These are phyloP conservation scores for Penicillium thymicola DNA, from an alignment of 2,329 filamentous ascomycete genomes.

Conservation along the genomic window DNA sequence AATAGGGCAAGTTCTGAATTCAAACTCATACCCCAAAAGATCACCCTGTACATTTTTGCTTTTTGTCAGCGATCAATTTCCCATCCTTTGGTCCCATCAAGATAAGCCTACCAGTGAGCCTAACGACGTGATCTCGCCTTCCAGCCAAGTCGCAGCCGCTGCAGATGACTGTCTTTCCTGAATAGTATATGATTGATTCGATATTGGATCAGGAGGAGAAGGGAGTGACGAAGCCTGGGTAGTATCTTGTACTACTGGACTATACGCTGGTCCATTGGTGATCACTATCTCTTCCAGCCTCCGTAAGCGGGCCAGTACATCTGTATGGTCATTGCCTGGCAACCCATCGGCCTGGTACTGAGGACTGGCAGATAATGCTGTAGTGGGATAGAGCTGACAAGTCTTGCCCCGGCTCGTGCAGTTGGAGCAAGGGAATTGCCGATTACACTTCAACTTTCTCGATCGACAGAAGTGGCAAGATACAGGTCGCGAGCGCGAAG, in stretches of 20 bases:
- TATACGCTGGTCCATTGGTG: neutral
- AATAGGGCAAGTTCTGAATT: slow-evolving; percentile 16
- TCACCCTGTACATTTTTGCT: neutral
- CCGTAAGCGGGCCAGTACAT: slow-evolving; percentile 14
- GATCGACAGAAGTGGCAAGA: slow-evolving; percentile 36
- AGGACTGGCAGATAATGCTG: neutral
- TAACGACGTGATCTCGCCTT: slow-evolving; percentile 13
- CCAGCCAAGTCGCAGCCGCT: slow-evolving; percentile 15
- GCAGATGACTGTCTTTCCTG: neutral
- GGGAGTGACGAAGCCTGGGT: neutral
- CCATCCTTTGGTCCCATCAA: neutral
- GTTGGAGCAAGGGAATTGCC: slow-evolving; percentile 49
- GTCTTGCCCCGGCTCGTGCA: slow-evolving; percentile 37
- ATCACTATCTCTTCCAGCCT: slow-evolving; percentile 19
- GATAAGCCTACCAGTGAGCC: slow-evolving; percentile 7
- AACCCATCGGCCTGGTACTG: neutral
- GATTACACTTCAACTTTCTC: slow-evolving; percentile 52
- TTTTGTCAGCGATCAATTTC: neutral
- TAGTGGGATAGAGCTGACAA: slow-evolving; percentile 20
- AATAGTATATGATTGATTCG: neutral
- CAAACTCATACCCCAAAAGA: slow-evolving; percentile 6
- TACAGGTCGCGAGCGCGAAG: slow-evolving; percentile 27
- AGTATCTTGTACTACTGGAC: neutral
- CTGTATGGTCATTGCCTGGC: neutral
- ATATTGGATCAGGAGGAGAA: neutral